A percentile compares a stretch with the other conserved stretches of the same genome.
phyloP scores from a whole-genome alignment of 2,329 filamentous ascomycete genomes.

The Sporothrix euskadiensis region DNA sequence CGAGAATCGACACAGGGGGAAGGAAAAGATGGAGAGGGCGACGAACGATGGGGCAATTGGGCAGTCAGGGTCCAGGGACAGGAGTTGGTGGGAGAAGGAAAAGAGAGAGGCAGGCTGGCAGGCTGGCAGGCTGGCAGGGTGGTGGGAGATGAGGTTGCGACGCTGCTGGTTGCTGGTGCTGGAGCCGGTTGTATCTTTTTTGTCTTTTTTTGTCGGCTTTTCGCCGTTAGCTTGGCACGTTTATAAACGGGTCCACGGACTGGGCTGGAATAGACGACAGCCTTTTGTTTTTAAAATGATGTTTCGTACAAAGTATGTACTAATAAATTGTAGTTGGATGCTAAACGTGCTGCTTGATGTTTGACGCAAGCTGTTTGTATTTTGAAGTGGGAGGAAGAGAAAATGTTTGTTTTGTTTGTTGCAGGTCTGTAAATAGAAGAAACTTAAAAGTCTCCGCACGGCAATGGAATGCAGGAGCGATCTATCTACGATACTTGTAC shows the following conservation, averaged over 20 bases:
- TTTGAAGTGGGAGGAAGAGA: background rate
- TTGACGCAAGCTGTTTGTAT: background rate
- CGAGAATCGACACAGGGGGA: background rate
- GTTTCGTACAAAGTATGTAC: background rate
- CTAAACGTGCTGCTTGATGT: background rate
- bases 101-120: slow-evolving; percentile 24
- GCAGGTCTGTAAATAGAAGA: background rate
- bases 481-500: slow-evolving; percentile 6
- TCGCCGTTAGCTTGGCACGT: slow-evolving; percentile 13
- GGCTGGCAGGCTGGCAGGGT: slow-evolving; percentile 27
- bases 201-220: background rate
- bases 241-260: background rate
- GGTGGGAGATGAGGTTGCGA: slow-evolving; percentile 29
- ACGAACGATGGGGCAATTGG: slow-evolving; percentile 14
- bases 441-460: background rate
- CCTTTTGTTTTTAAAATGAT: background rate
- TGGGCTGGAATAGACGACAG: background rate
- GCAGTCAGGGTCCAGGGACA: slow-evolving; percentile 20
- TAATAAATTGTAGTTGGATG: background rate
- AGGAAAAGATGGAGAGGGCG: background rate
- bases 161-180: slow-evolving; percentile 21
- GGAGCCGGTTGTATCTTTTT: background rate
- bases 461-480: slow-evolving; percentile 4
- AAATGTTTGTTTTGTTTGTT: background rate
- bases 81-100: slow-evolving; percentile 15